Conservation (phyloP, 202 grass and related monocot genomes). For the Setaria viridis region DNA sequence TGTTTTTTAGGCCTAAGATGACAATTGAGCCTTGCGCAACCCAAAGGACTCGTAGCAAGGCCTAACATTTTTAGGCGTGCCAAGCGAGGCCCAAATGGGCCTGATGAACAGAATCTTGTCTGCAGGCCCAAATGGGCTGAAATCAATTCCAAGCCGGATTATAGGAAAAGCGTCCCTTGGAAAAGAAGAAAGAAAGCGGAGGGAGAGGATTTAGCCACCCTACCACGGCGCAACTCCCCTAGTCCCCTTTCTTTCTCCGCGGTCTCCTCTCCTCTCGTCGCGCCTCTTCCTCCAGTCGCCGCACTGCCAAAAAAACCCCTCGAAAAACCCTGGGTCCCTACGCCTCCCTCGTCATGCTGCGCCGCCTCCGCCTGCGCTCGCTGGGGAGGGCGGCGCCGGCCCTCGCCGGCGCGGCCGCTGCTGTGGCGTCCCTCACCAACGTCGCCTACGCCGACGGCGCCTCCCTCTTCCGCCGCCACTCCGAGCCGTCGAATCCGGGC, state of each 20-base stretch:
- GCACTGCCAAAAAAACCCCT: slow-evolving; percentile 40
- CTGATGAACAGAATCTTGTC: not conserved
- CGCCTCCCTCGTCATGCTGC: slow-evolving; percentile 47
- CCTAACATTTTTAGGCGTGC: not conserved
- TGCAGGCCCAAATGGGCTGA: not conserved
- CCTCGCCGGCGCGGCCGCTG: slow-evolving; percentile 37
- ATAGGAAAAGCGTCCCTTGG: slow-evolving; percentile 26
- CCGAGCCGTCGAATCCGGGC: slow-evolving; percentile 19
- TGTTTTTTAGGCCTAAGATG: not conserved
- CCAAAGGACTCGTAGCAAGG: not conserved
- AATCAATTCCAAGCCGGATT: not conserved
- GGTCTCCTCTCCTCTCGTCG: not conserved
- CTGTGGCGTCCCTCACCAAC: slow-evolving; percentile 40
- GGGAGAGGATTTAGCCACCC: slow-evolving; percentile 6
- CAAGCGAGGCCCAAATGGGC: not conserved
- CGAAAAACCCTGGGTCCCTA: slow-evolving; percentile 49
- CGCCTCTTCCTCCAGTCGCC: not conserved
- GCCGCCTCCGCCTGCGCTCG: slow-evolving; percentile 57
- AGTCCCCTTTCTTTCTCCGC: not conserved
- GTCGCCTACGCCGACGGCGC: slow-evolving; percentile 69
- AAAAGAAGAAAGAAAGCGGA: slow-evolving; percentile 51
- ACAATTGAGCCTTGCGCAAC: not conserved
- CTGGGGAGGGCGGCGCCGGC: slow-evolving; percentile 37
- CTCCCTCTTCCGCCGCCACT: slow-evolving; percentile 63
- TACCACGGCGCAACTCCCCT: not conserved